Percentiles rank a stretch among this genome's conserved stretches.
phyloP scores from a whole-genome alignment of 1,284 basidiomycete genomes.

The Fomitopsis betulina region DNA sequence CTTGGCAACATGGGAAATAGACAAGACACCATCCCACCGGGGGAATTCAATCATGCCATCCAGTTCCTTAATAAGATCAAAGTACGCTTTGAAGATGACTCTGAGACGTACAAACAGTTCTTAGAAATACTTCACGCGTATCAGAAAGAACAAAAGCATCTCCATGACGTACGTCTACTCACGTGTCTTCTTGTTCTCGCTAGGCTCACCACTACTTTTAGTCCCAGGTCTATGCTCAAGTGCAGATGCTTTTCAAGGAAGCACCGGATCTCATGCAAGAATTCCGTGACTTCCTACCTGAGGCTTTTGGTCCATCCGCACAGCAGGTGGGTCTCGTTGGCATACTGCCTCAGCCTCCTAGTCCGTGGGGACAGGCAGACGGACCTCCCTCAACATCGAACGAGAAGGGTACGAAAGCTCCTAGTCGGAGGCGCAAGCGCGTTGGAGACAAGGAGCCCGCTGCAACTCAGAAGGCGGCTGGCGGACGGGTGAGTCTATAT shows the following conservation, averaged over 20 bases:
- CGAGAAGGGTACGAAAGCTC: conserved; percentile 45
- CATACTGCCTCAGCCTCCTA: conserved; percentile 40
- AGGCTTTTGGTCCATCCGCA: conserved; percentile 39
- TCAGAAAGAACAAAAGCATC: conserved; percentile 89
- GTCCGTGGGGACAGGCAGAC: conserved; percentile 26
- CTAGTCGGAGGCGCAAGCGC: conserved; percentile 45
- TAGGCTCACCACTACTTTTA: conserved; percentile 18
- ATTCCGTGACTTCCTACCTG: conserved; percentile 96
- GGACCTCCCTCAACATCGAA: conserved; percentile 27
- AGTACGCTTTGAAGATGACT: conserved; percentile 86
- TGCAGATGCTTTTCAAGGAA: conserved; percentile 88
- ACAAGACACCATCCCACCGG: conserved; percentile 38
- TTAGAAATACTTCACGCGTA: conserved; percentile 97
- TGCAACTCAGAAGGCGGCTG: conserved; percentile 27
- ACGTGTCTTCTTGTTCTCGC: neutral
- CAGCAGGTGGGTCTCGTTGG: conserved; percentile 32
- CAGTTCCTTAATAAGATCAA: conserved; percentile 99
- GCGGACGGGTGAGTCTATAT: conserved; percentile 20
- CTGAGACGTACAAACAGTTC: conserved; percentile 97
- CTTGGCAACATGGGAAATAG: conserved; percentile 44
- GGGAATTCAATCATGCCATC: conserved; percentile 97
- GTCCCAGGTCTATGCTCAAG: conserved; percentile 88
- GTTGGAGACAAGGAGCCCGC: conserved; percentile 57
- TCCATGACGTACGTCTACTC: conserved; percentile 71
- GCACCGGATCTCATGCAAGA: conserved; percentile 91